These are phyloP conservation scores for Ophiorrhiza pumila DNA, from an alignment of 257 asterid species.

Conservation along the genomic window DNA sequence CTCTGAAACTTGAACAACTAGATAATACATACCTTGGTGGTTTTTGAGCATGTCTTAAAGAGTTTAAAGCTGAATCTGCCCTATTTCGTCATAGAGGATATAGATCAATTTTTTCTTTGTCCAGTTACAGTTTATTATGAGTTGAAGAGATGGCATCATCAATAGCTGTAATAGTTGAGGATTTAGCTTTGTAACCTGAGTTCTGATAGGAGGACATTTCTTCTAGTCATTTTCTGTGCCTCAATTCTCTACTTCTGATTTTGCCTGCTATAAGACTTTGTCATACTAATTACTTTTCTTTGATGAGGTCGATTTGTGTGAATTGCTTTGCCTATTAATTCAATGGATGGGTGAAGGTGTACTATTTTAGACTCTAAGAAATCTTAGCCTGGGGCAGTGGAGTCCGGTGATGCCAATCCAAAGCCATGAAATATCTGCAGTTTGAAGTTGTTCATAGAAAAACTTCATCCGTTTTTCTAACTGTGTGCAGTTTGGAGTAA, in stretches of 20 bases:
- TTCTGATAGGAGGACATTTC: constrained; percentile 10
- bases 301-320: not conserved
- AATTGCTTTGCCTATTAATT: not conserved
- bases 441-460: not conserved
- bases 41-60: constrained; percentile 5
- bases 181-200: not conserved
- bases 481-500: too few relatives aligned
- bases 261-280: not conserved
- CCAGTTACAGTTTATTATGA: not conserved
- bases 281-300: too few relatives aligned
- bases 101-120: not conserved
- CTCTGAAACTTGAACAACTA: constrained; percentile 24
- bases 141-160: not conserved
- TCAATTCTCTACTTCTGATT: not conserved
- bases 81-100: not conserved
- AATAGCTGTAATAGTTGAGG: not conserved
- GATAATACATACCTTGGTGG: not conserved
- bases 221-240: not conserved
- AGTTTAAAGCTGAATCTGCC: not conserved
- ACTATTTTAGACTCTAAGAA: not conserved
- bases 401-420: not conserved
- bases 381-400: not conserved
- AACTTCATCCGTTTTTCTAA: too few relatives aligned
- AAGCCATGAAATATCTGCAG: not conserved
- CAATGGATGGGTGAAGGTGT: not conserved